These are phyloP conservation scores for Marasmius oreades DNA, from an alignment of 1,284 basidiomycete species.

Conservation along the genomic window DNA sequence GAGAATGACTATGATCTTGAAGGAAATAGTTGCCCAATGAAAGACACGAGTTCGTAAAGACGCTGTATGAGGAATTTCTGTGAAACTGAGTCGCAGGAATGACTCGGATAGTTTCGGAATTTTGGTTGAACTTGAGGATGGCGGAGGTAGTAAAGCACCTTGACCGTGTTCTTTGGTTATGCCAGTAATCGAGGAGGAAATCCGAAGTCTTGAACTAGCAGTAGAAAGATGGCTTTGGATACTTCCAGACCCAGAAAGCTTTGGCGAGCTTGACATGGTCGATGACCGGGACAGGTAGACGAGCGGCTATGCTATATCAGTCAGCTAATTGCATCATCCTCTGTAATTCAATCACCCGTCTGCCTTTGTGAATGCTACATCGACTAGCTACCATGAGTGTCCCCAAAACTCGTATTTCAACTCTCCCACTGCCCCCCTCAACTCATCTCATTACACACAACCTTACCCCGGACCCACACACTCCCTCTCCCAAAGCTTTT, in stretches of 20 bases:
- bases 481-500: conserved; percentile 50
- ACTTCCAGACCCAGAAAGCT: conserved; percentile 30
- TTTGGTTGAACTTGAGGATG: conserved; percentile 2
- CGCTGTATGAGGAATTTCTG: conserved; percentile 16
- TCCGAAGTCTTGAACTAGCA: conserved; percentile 37
- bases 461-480: conserved; percentile 66
- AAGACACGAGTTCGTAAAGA: conserved; percentile 20
- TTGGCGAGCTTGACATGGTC: conserved; percentile 2
- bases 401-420: conserved; percentile 46
- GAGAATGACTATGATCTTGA: conserved; percentile 31
- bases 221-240: conserved; percentile 44
- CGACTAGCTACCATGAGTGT: background rate
- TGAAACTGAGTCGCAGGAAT: conserved; percentile 9
- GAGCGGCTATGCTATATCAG: background rate
- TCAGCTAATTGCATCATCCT: background rate
- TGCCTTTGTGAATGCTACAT: background rate
- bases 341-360: no score
- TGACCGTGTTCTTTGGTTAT: conserved; percentile 12
- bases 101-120: conserved; percentile 12
- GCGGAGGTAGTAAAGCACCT: conserved; percentile 3
- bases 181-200: conserved; percentile 19
- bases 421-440: conserved; percentile 61
- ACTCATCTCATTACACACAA: conserved; percentile 62
- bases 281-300: background rate
- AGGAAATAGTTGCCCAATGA: conserved; percentile 25